A percentile compares a stretch with the other conserved stretches of the same genome.
Evolutionary conservation across 164 flowering plant species (phyloP).

Genomic region (Vitis labrusca): DNA sequence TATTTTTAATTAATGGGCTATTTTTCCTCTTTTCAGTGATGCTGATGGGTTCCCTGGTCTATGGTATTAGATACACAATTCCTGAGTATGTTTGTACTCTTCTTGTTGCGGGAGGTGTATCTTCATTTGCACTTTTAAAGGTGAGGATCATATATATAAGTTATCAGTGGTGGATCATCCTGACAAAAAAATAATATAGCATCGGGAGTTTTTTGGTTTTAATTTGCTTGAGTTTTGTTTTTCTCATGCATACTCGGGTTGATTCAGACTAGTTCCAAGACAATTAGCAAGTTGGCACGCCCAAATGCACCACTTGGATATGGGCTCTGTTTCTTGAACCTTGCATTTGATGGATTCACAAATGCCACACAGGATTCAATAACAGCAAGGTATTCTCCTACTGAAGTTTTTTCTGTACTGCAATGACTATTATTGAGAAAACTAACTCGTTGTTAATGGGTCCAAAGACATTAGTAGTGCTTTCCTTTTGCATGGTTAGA

Average conservation of each 20-base stretch:
- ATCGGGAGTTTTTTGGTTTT: background rate
- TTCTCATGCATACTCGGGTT: conserved; percentile 6
- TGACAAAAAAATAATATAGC: too few relatives aligned
- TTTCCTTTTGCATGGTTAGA: too few relatives aligned
- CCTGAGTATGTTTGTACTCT: conserved; percentile 88
- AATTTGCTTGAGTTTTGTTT: background rate
- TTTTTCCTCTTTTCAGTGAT: conserved; percentile 62
- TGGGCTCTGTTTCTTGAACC: conserved; percentile 89
- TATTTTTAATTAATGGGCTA: background rate
- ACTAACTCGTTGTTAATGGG: too few relatives aligned
- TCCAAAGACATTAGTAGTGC: too few relatives aligned
- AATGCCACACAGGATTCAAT: conserved; percentile 98
- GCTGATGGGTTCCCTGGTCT: conserved; percentile 91
- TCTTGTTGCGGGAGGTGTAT: conserved; percentile 99
- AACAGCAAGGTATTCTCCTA: conserved; percentile 57
- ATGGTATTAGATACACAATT: conserved; percentile 79
- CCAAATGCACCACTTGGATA: conserved; percentile 99
- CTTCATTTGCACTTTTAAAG: conserved; percentile 87
- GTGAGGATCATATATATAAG: conserved; percentile 30
- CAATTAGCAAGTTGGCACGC: conserved; percentile 88
- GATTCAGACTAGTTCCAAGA: conserved; percentile 91
- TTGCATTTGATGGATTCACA: conserved; percentile 95
- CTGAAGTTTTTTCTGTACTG: background rate
- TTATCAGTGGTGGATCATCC: too few relatives aligned
- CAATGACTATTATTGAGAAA: background rate